Evolutionary conservation across 2,329 filamentous ascomycete genomes (phyloP).

Genomic region (Periconia digitata): DNA sequence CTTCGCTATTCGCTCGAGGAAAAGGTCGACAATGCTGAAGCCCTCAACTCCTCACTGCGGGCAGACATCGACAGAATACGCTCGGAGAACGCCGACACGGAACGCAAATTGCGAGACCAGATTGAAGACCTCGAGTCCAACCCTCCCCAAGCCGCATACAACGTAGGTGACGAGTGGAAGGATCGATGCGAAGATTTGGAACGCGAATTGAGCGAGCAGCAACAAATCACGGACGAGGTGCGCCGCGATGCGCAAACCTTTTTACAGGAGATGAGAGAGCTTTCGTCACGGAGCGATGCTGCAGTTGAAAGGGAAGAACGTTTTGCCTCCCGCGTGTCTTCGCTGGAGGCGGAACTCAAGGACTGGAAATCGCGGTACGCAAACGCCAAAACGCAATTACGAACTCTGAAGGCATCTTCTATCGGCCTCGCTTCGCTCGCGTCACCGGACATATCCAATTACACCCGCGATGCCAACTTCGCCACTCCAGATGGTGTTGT

Average conservation of each 20-base stretch:
- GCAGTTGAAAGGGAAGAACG: constrained; percentile 81
- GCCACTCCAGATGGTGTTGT: constrained; percentile 74
- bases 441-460: constrained; percentile 63
- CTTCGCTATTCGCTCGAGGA: constrained; percentile 68
- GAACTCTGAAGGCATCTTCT: constrained; percentile 78
- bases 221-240: constrained; percentile 83
- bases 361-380: constrained; percentile 92
- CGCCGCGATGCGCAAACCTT: constrained; percentile 80
- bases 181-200: constrained; percentile 49
- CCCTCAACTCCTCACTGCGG: constrained; percentile 76
- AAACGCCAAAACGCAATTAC: constrained; percentile 81
- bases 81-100: constrained; percentile 65
- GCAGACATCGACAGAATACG: constrained; percentile 75
- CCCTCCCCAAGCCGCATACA: constrained; percentile 21
- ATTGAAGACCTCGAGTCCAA: constrained; percentile 54
- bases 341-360: constrained; percentile 78
- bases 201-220: constrained; percentile 72
- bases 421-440: constrained; percentile 68
- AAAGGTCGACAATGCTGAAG: constrained; percentile 73
- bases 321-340: constrained; percentile 72
- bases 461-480: constrained; percentile 67
- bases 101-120: constrained; percentile 64
- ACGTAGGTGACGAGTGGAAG: constrained; percentile 35
- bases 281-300: constrained; percentile 78
- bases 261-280: constrained; percentile 81